phyloP scores from a whole-genome alignment of 2,329 filamentous ascomycete genomes.

The Akanthomyces uredinophilus region DNA sequence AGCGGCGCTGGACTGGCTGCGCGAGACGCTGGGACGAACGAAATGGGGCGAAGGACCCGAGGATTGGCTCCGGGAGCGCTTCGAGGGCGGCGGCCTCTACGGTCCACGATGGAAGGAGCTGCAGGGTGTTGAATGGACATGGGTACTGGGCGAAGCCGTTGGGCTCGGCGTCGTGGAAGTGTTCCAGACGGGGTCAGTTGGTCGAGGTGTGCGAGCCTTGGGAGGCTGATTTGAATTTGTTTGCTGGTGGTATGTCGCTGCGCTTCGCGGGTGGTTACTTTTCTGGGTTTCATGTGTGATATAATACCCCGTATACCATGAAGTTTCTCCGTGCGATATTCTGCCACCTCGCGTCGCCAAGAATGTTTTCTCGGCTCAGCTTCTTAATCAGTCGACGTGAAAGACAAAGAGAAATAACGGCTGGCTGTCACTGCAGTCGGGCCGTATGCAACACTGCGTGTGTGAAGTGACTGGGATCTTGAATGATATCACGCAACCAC shows the following conservation, averaged over 20 bases:
- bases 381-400: no score
- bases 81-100: conserved; percentile 56
- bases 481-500: not conserved
- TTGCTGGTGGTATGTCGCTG: not conserved
- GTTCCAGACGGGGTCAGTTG: conserved; percentile 72
- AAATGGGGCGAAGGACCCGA: conserved; percentile 60
- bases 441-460: not conserved
- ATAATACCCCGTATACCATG: conserved; percentile 7
- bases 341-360: no score
- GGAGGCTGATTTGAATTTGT: conserved; percentile 20
- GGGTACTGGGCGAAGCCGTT: conserved; percentile 65
- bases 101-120: conserved; percentile 59
- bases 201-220: conserved; percentile 53
- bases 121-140: conserved; percentile 64
- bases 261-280: not conserved
- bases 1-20: conserved; percentile 56
- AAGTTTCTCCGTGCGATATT: not conserved
- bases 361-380: no score
- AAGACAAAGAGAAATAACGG: no score
- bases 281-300: conserved; percentile 1
- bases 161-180: conserved; percentile 66
- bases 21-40: conserved; percentile 53
- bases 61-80: conserved; percentile 58
- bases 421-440: no score
- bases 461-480: not conserved